These are phyloP conservation scores for Populus deltoides DNA, from an alignment of 345 rosid genomes.

Conservation along the genomic window DNA sequence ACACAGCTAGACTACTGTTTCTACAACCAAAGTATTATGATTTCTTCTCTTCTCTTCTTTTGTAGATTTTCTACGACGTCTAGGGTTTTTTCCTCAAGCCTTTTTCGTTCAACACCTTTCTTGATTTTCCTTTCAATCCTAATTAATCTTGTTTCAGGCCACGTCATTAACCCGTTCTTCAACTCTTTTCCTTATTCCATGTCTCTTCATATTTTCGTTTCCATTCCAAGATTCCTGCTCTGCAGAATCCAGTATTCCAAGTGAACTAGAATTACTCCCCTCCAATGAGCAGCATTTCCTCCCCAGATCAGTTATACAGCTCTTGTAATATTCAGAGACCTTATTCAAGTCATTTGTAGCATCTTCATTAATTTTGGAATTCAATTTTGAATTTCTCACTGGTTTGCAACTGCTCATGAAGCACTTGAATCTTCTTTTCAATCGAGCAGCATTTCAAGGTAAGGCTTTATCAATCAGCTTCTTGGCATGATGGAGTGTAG, in stretches of 20 bases:
- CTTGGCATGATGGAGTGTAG: slow-evolving; percentile 33
- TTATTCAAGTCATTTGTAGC: slow-evolving; percentile 45
- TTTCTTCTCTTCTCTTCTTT: no score
- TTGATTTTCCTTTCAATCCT: no score
- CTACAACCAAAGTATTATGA: not conserved
- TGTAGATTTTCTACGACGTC: no score
- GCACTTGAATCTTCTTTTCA: slow-evolving; percentile 36
- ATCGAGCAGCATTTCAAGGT: slow-evolving; percentile 28
- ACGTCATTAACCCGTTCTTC: not conserved
- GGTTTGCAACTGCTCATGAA: slow-evolving; percentile 45
- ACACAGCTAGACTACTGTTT: not conserved
- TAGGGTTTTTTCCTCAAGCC: no score
- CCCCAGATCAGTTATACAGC: slow-evolving; percentile 37
- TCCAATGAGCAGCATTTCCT: slow-evolving; percentile 31
- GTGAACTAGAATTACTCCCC: slow-evolving; percentile 36
- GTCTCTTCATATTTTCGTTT: slow-evolving; percentile 38
- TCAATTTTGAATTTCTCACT: slow-evolving; percentile 40
- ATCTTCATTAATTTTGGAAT: slow-evolving; percentile 35
- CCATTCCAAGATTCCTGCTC: slow-evolving; percentile 48
- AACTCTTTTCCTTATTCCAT: slow-evolving; percentile 22
- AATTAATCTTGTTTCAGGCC: no score
- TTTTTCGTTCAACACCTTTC: no score
- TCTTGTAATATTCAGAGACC: slow-evolving; percentile 40
- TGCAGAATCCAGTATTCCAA: slow-evolving; percentile 37
- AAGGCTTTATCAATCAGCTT: slow-evolving; percentile 42